Base-by-base conservation (phyloP, 371 early-diverging fungal species). In the Syncephalastrum racemosum region DNA sequence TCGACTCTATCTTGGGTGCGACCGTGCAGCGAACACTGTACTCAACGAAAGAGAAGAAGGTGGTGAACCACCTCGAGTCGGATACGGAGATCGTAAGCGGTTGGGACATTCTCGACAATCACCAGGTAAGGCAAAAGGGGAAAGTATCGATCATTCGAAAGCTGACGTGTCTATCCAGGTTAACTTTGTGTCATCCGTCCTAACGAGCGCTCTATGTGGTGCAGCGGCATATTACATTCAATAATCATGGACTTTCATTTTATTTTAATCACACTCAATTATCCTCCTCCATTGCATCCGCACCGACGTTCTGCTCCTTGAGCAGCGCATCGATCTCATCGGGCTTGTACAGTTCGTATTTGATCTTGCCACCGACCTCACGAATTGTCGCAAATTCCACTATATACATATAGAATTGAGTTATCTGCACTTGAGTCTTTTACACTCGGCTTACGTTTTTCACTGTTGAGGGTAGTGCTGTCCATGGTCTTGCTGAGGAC, bases 401-500 rank as follows among this genome's bases (percentile, higher is more conserved):
- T 84, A 66, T 24, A 58, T 43, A 52, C 15, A 53, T 48, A 19
- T 27, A 24, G 44, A 13, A 59, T 54, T 22, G 40, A 39, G 23
- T 12, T 47, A 31, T 40, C 18, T 13, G 15, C 49, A 27, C 19
- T 40, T 20, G 45, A 20, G 31, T 4, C 27, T 15, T 20, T 39
- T 58, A n/a, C 43, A 24, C 50, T 56, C 20, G 16, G 71, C 84
- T 75, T 86, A 92, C 93, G 68, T 72, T 97, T 96, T 63, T 98
- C 97, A 60, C 88, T 85, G 27, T 89, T 87, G 51, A 97, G 75
- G 55, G 88, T 85, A 31, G 95, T 89, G 41, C 90, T 88, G 58
- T 98, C 98, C 89, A 96, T 94, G 20, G 95, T 95, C 83, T 98
- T 97, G 66, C 90, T 87, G 57, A 97, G 81, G 1, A 96, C 94